Evolutionary conservation across 345 rosid genomes (phyloP).

Genomic region (Populus davidiana): DNA sequence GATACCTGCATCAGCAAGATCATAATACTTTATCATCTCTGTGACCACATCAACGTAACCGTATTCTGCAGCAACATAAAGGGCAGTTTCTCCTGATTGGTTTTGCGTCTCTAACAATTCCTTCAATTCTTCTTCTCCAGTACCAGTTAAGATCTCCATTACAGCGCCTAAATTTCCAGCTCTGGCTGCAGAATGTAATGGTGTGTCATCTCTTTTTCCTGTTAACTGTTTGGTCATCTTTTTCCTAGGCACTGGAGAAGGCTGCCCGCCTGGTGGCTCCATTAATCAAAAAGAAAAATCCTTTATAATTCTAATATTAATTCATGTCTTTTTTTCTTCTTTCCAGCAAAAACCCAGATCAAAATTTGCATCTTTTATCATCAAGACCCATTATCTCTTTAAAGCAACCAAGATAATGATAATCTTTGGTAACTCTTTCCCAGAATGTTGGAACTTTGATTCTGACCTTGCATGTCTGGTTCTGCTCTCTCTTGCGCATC

Average conservation of each 20-base stretch:
- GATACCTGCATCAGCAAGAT: slow-evolving; percentile 70
- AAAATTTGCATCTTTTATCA: slow-evolving; percentile 26
- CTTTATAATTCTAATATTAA: slow-evolving; percentile 1
- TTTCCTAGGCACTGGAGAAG: slow-evolving; percentile 35
- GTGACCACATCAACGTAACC: slow-evolving; percentile 70
- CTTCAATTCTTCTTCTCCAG: slow-evolving; percentile 44
- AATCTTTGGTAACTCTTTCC: background rate
- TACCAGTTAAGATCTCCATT: slow-evolving; percentile 43
- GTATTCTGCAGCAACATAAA: slow-evolving; percentile 87
- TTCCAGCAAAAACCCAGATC: slow-evolving; percentile 39
- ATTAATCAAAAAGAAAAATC: background rate
- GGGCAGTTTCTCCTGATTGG: slow-evolving; percentile 86
- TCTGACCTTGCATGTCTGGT: slow-evolving; percentile 19
- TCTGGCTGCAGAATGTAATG: slow-evolving; percentile 77
- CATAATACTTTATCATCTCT: slow-evolving; percentile 74
- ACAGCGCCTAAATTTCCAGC: slow-evolving; percentile 51
- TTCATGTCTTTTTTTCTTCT: slow-evolving; percentile 15
- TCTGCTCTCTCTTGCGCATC: slow-evolving; percentile 14
- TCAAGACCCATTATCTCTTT: slow-evolving; percentile 1
- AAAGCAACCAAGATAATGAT: background rate
- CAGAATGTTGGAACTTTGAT: slow-evolving; percentile 7
- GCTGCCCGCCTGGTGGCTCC: slow-evolving; percentile 21
- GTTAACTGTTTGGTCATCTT: slow-evolving; percentile 88
- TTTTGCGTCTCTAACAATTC: slow-evolving; percentile 66
- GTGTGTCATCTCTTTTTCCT: slow-evolving; percentile 75